phyloP scores from a whole-genome alignment of 139 green algal species.

The Tetraselmis chui region DNA sequence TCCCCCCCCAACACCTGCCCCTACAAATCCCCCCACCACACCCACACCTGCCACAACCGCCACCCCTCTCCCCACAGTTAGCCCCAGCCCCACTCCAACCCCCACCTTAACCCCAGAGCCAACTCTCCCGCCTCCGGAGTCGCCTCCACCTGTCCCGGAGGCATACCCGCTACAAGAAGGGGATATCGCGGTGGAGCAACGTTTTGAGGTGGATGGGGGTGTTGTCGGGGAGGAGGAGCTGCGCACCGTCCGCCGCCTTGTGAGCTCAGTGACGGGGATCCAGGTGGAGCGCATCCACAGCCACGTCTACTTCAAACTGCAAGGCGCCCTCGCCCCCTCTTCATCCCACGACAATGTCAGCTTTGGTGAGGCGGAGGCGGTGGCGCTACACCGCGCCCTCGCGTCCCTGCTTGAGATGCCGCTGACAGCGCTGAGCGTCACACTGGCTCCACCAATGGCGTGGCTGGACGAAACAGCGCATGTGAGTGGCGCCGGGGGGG shows the following conservation, averaged over 20 bases:
- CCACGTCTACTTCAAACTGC: not conserved
- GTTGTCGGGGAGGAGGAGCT: not conserved
- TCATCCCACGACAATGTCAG: too few relatives aligned
- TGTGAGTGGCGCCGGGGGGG: too few relatives aligned
- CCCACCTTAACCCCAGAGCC: not conserved
- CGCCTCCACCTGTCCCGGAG: too few relatives aligned
- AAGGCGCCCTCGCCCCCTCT: not conserved
- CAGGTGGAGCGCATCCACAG: not conserved
- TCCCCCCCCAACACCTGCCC: not conserved
- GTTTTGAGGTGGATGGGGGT: not conserved
- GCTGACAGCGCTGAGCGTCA: too few relatives aligned
- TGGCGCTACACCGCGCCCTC: not conserved
- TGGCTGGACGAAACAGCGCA: too few relatives aligned
- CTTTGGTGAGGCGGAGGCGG: not conserved
- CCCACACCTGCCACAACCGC: not conserved
- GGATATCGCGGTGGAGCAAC: not conserved
- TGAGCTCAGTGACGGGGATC: not conserved
- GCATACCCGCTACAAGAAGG: too few relatives aligned
- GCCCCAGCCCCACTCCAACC: not conserved
- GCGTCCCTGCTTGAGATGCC: not conserved
- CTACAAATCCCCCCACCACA: not conserved
- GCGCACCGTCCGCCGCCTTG: not conserved
- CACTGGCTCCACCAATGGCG: too few relatives aligned
- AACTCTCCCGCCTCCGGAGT: not conserved
- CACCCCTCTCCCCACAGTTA: not conserved